These are phyloP conservation scores for Syzygium syzygioides DNA, from an alignment of 441 rosid species.

Conservation along the genomic window DNA sequence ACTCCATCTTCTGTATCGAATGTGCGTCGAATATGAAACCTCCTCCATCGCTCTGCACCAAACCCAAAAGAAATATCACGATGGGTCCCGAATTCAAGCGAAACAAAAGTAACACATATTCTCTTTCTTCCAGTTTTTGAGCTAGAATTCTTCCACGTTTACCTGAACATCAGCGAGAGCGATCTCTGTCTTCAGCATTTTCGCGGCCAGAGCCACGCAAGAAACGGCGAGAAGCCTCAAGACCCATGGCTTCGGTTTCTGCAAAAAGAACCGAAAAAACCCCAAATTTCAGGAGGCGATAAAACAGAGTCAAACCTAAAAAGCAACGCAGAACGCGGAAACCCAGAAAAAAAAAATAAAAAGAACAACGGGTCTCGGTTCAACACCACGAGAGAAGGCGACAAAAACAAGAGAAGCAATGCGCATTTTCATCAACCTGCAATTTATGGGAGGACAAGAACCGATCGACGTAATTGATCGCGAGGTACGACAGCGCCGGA, in stretches of 20 bases:
- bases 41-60: constrained; percentile 26
- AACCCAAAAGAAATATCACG: not conserved
- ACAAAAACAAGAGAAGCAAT: not conserved
- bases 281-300: not conserved
- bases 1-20: constrained; percentile 59
- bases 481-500: constrained; percentile 41
- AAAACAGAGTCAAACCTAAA: constrained; percentile 2
- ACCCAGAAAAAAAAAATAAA: not conserved
- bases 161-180: constrained; percentile 40
- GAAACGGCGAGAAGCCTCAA: constrained; percentile 53
- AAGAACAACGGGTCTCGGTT: not conserved
- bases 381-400: not conserved
- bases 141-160: not conserved
- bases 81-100: not conserved
- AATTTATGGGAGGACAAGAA: constrained; percentile 41
- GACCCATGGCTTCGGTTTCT: constrained; percentile 61
- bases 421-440: constrained; percentile 19
- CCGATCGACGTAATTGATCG: constrained; percentile 59
- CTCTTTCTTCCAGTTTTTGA: not conserved
- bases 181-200: constrained; percentile 52
- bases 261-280: not conserved
- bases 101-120: not conserved
- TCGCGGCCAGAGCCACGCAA: constrained; percentile 60
- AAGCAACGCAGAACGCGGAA: not conserved
- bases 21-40: constrained; percentile 35